Conservation (phyloP, 2,329 filamentous ascomycete species). For the Hawksworthiomyces lignivorus region DNA sequence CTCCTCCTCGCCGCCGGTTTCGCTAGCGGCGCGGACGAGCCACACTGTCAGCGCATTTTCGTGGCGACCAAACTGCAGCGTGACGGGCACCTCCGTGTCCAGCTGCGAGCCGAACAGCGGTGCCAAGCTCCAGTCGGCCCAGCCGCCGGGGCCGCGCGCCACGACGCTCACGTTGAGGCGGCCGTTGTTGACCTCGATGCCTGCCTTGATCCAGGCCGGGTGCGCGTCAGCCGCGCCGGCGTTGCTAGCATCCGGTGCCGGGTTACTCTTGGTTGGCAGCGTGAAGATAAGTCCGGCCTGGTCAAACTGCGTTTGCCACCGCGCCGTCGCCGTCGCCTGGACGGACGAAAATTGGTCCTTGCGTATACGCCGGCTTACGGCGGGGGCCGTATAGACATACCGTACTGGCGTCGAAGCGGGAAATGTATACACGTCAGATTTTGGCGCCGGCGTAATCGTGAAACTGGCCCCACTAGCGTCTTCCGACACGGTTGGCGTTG, state of each 20-base stretch:
- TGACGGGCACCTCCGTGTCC: constrained; percentile 1
- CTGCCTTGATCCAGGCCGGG: constrained; percentile 16
- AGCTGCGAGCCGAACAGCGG: constrained; percentile 9
- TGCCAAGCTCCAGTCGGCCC: constrained; percentile 14
- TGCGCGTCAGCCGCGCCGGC: neutral
- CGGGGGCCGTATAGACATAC: constrained; percentile 10
- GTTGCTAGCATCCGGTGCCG: constrained; percentile 1
- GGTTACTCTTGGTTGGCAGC: constrained; percentile 8
- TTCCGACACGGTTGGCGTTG: neutral
- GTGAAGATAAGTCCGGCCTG: constrained; percentile 13
- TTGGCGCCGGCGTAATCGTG: constrained; percentile 8
- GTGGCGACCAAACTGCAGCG: constrained; percentile 9
- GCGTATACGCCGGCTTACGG: constrained; percentile 5
- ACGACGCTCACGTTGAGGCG: constrained; percentile 11
- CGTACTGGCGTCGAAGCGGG: constrained; percentile 6
- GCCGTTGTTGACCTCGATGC: constrained; percentile 14
- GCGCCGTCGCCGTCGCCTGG: constrained; percentile 6
- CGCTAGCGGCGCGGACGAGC: too few relatives aligned
- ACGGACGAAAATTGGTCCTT: constrained; percentile 8
- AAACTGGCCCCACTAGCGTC: constrained; percentile 5
- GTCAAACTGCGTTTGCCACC: constrained; percentile 12
- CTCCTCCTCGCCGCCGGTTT: too few relatives aligned
- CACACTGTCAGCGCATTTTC: constrained; percentile 13
- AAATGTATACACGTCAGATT: constrained; percentile 13
- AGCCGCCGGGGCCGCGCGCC: constrained; percentile 6